Base-by-base conservation (phyloP, 169 alveolate species). In the Amoebophrya sp. region DNA sequence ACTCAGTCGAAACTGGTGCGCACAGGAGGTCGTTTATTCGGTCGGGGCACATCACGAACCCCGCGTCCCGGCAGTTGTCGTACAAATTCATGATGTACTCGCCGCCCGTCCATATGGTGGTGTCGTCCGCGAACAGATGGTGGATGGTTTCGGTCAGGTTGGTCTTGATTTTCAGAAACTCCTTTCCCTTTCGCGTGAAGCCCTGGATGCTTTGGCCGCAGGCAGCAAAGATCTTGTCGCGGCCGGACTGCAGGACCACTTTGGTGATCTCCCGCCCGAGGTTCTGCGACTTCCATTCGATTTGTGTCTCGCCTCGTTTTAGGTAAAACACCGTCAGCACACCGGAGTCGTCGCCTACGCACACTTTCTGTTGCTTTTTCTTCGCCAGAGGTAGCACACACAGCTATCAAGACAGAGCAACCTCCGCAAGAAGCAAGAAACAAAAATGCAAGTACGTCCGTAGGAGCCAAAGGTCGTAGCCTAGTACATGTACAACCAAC, bases 111-210 rank as follows among this genome's bases (percentile, higher is more conserved):
- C 89, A 77, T 0, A 77, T 77, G 25, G 40, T 77, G 32, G 89
- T 33, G 39, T 77, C 89, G 40, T 77, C 40, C 40, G 40, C 89
- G 89, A 77, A 29, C 40, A 77, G 40, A 14, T 29, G 40, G 39
- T 3, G 40, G 89, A 77, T 77, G 40, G 89, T 77, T 33, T 77
- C 89, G 0, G 89, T 77, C 40, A 77, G 40, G 89, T 77, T 77
- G 32, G 89, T 77, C 40, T 77, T 77, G 89, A 77, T 32, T 32
- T 77, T 77, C 40, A 77, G 40, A 33, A 77, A 77, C 89, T 77
- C 89, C 89, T 77, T 77, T 29, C 89, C 89, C 89, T 77, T 77
- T 40, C 89, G 89, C 40, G 89, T 77, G 89, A 77, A 77, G 32
- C 41, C 89, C 89, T 33, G 40, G 2, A 77, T 77, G 29, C 40